Base-by-base conservation (phyloP, 108 stramenopile species). In the Pseudonitzschia pungens region DNA sequence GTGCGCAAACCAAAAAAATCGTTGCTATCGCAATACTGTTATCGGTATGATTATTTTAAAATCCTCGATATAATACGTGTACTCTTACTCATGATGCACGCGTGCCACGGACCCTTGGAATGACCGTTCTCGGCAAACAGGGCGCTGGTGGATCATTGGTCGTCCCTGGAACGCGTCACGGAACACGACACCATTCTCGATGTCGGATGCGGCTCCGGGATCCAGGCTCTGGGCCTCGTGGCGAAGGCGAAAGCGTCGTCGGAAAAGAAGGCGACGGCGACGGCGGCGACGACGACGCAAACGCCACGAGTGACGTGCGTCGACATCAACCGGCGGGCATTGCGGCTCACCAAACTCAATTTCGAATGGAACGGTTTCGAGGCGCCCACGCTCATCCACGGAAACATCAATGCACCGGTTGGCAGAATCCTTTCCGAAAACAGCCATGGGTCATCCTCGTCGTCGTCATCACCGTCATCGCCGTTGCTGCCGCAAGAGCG, bases 311-410 rank as follows among this genome's bases (percentile, higher is more conserved):
- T 68, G 26, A 64, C 32, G 32, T 86, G 78, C 48, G 72, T 91
- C 10, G 92, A 93, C 65, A 56, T 91, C 45, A 93, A 93, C 72
- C 52, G 79, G 26, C 77, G 92, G 31, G 90, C 90, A n/a, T 67
- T 93, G 28, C 66, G 81, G 22, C 81, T 91, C 55, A 75, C 84
- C 8, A 45, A 62, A 18, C 87, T 89, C 69, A 93, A 93, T 69
- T 74, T 86, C 59, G 56, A 62, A 16, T 75, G 91, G 69, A 93
- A 93, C 70, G 81, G 82, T 24, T 72, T 84, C 29, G 74, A 68
- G 2, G 57, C 50, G 31, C 72, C 72, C 21, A 59, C 68, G 4
- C 62, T 62, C 27, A 43, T 79, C n/a, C 54, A 66, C 50, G 71
- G 63, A 31, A 58, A 67, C 41, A 64, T 69, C 50, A 58, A 28